Evolutionary conservation across 352 stramenopile species (phyloP).

Genomic region (Globisporangium irregulare): DNA sequence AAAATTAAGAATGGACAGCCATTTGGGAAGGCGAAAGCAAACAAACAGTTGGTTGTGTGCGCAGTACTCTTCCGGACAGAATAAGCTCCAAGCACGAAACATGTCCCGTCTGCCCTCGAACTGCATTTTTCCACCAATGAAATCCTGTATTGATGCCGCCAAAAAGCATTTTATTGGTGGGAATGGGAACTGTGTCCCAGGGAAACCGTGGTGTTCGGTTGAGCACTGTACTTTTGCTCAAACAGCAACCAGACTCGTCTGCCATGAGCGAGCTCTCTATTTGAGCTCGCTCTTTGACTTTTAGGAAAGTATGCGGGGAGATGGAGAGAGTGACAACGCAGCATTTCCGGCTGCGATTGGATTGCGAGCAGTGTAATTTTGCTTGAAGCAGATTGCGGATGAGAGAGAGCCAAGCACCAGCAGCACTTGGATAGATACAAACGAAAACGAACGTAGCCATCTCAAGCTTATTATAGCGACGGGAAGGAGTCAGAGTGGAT

Average conservation of each 20-base stretch:
- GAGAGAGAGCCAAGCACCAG: background rate
- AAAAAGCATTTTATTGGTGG: background rate
- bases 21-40: background rate
- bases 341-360: background rate
- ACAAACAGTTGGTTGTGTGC: constrained; percentile 4
- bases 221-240: background rate
- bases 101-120: background rate
- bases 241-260: background rate
- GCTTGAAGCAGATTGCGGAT: background rate
- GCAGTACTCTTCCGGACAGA: constrained; percentile 10
- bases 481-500: no score
- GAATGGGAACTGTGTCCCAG: background rate
- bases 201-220: background rate
- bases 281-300: no score
- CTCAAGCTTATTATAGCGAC: background rate
- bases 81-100: background rate
- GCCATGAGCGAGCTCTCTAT: no score
- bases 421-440: background rate
- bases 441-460: background rate
- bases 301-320: no score
- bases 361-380: background rate
- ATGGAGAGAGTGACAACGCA: no score
- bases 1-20: constrained; percentile 16
- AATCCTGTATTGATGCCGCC: no score
- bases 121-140: background rate